Evolutionary conservation across 345 rosid genomes (phyloP).

Genomic region (Rhodomyrtus tomentosa): DNA sequence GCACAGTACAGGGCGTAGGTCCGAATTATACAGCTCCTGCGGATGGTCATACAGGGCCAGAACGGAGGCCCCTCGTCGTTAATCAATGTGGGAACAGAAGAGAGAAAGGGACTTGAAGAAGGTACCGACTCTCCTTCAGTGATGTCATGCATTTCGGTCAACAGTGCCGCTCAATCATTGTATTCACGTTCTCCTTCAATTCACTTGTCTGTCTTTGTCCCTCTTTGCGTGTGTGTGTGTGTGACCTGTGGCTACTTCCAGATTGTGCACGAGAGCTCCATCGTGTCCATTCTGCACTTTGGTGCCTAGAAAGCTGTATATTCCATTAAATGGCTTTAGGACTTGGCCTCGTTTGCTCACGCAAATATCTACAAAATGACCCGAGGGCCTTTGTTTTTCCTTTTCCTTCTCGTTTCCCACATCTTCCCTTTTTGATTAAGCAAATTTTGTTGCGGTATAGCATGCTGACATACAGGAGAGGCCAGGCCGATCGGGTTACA

Average conservation of each 20-base stretch:
- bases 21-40: neutral
- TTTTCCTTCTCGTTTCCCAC: neutral
- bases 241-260: neutral
- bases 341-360: neutral
- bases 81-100: neutral
- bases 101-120: neutral
- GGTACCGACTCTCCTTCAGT: neutral
- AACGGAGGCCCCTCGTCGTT: neutral
- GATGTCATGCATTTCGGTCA: neutral
- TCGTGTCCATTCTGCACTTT: neutral
- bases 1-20: neutral
- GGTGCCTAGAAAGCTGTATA: neutral
- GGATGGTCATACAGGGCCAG: neutral
- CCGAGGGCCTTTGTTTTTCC: neutral
- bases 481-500: neutral
- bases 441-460: neutral
- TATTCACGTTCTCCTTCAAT: neutral
- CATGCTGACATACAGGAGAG: neutral
- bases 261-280: neutral
- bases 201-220: neutral
- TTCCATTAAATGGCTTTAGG: neutral
- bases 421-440: neutral
- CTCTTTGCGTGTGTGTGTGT: neutral
- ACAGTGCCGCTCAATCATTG: slow-evolving; percentile 6
- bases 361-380: neutral